Percentiles rank a stretch among this genome's conserved stretches.
Evolutionary conservation across 169 alveolate genomes (phyloP).

Genomic region (Amoebophrya sp.): DNA sequence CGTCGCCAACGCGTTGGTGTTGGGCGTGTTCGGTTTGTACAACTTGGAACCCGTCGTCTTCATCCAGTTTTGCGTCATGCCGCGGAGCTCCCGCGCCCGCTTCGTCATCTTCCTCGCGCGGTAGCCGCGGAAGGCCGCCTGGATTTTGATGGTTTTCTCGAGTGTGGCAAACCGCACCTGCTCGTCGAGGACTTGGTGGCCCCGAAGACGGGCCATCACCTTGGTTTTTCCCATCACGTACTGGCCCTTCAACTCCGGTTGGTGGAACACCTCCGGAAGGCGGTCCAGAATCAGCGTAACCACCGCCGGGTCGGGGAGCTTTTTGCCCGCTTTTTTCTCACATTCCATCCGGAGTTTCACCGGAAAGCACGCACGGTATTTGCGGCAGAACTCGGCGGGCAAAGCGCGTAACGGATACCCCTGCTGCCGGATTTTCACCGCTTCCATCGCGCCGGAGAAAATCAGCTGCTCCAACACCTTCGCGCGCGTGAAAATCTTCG

Average conservation of each 20-base stretch:
- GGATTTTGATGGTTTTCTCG: background rate
- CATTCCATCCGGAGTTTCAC: background rate
- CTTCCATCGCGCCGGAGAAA: background rate
- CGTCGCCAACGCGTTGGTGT: too few species aligned
- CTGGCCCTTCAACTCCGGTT: background rate
- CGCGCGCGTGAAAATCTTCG: background rate
- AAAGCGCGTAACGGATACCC: background rate
- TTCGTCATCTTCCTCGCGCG: background rate
- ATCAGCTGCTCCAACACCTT: constrained; percentile 20
- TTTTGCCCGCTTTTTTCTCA: background rate
- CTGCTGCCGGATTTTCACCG: background rate
- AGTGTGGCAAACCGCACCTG: background rate
- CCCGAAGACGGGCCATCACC: background rate
- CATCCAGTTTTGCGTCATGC: background rate
- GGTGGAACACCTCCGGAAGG: background rate
- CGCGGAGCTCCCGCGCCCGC: background rate
- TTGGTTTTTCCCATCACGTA: background rate
- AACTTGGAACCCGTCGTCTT: too few species aligned
- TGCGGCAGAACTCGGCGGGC: background rate
- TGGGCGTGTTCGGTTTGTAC: too few species aligned
- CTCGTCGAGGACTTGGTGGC: background rate
- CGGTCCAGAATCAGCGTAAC: too few species aligned
- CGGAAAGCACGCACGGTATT: background rate
- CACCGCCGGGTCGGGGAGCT: too few species aligned
- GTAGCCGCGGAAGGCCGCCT: background rate